Percentiles rank a stretch among this genome's conserved stretches.
These are phyloP conservation scores for Alternaria dauci DNA, from an alignment of 2,329 filamentous ascomycete genomes.

Conservation along the genomic window DNA sequence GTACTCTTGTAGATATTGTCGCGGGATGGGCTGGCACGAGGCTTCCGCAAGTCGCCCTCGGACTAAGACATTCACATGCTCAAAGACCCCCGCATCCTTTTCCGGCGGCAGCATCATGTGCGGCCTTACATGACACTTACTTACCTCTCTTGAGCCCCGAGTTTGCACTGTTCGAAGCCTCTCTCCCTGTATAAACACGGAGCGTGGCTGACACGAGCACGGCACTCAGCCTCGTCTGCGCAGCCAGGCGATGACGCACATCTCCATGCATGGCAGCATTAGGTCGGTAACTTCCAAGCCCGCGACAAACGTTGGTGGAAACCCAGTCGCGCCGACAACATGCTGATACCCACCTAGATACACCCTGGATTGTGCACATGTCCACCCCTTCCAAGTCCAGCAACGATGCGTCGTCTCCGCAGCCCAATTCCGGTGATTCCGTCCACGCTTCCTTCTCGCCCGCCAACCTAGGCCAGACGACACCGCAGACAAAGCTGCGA, in stretches of 20 bases:
- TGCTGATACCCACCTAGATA: constrained; percentile 48
- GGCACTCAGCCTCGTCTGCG: constrained; percentile 34
- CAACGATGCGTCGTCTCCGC: constrained; percentile 50
- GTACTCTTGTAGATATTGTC: background rate
- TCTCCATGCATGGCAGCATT: constrained; percentile 54
- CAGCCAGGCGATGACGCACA: constrained; percentile 49
- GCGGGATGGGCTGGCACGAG: constrained; percentile 8
- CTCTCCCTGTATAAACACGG: background rate
- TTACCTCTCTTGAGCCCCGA: background rate
- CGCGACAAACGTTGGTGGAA: constrained; percentile 17
- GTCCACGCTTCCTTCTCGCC: constrained; percentile 84
- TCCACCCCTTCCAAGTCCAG: constrained; percentile 48
- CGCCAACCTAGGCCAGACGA: constrained; percentile 73
- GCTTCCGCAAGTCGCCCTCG: constrained; percentile 23
- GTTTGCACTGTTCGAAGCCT: background rate
- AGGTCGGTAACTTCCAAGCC: constrained; percentile 43
- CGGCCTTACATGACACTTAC: constrained; percentile 15
- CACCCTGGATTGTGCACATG: constrained; percentile 54
- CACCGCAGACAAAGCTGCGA: constrained; percentile 75
- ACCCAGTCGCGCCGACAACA: constrained; percentile 23
- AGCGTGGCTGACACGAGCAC: constrained; percentile 27
- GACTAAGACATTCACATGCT: constrained; percentile 42
- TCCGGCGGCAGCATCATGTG: constrained; percentile 25
- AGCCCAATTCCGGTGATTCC: constrained; percentile 45
- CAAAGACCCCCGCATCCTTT: constrained; percentile 26